phyloP scores from a whole-genome alignment of 257 asterid genomes.

The Haberlea rhodopensis region DNA sequence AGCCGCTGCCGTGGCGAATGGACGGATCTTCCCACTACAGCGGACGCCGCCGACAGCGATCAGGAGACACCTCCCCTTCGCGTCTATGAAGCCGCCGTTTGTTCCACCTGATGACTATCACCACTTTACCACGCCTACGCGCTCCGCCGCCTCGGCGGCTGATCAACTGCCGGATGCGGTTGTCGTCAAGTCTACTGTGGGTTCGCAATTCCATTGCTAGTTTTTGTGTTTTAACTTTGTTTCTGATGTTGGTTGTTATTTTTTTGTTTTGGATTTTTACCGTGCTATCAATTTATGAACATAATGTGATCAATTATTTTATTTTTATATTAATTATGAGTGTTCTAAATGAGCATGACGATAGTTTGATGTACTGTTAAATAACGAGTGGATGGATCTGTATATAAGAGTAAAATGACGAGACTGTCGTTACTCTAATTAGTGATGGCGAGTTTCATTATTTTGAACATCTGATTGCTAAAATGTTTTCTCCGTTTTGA shows the following conservation, averaged over 20 bases:
- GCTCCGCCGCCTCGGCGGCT: conserved; percentile 41
- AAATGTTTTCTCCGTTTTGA: conserved; percentile 11
- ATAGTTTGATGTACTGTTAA: conserved; percentile 1
- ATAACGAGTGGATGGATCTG: conserved; percentile 18
- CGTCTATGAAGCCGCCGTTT: conserved; percentile 80
- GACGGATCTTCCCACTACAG: conserved; percentile 39
- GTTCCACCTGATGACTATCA: conserved; percentile 64
- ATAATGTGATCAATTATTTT: conserved; percentile 19
- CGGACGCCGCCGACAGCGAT: conserved; percentile 50
- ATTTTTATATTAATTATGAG: not conserved
- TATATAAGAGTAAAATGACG: not conserved
- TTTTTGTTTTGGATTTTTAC: conserved; percentile 13
- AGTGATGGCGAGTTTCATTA: conserved; percentile 11
- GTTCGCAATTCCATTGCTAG: conserved; percentile 20
- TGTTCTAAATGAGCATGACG: not conserved
- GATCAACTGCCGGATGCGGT: conserved; percentile 65
- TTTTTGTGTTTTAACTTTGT: not conserved
- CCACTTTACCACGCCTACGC: conserved; percentile 58
- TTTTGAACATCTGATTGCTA: conserved; percentile 11
- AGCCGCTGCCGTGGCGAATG: conserved; percentile 34
- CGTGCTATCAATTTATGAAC: conserved; percentile 24
- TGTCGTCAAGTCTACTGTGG: conserved; percentile 72
- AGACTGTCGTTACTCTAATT: conserved; percentile 15
- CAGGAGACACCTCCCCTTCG: conserved; percentile 72
- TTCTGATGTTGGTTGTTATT: conserved; percentile 8